Base-by-base conservation (phyloP, 805 yeast species). In the Diddensiella transvaalensis region DNA sequence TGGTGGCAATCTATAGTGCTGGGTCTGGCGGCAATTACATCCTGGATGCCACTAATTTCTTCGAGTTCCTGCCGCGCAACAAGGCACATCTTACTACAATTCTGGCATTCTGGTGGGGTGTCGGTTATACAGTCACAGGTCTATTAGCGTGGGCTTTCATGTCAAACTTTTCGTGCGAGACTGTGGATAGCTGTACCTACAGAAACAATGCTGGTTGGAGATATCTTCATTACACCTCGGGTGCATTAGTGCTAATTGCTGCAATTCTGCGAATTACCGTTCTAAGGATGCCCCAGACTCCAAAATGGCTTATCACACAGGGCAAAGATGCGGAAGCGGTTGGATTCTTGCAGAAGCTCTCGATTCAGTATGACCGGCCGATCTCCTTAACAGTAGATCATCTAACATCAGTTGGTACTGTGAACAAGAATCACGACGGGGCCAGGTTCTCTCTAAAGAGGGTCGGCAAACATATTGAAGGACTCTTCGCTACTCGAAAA, bases 51-150 rank as follows among this genome's bases (percentile, higher is more conserved):
- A 69, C 80, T 38, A 75, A 75, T 11, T 76, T 76, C 53, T 59
- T 78, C 29, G 82, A 78, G 58, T 76, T 72, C 48, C 64, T 79
- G 43, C 83, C 84, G 2, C 62, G 69, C 36, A 70, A 69, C 41
- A 61, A 72, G 52, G 78, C 77, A 49, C 77, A 72, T 70, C 60
- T 77, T 50, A 69, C 74, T 40, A 77, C 83, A 2, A 67, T 76
- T 33, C 69, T 79, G 60, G 78, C 82, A 17, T 64, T 72, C 33
- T 81, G 74, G 77, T 80, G 85, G 85, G 80, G 83, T 35, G 69
- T 80, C 32, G 85, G 84, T 21, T 83, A 79, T 59, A 73, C 81
- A 1, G 65, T 79, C 36, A 74, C 80, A 4, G 70, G 70, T 22
- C 61, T 79, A 21, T 56, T 79, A 32, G 75, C 81, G 2, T 80